A percentile compares a stretch with the other conserved stretches of the same genome.
phyloP scores from a whole-genome alignment of 2,329 filamentous ascomycete species.

The Saccharata proteae region DNA sequence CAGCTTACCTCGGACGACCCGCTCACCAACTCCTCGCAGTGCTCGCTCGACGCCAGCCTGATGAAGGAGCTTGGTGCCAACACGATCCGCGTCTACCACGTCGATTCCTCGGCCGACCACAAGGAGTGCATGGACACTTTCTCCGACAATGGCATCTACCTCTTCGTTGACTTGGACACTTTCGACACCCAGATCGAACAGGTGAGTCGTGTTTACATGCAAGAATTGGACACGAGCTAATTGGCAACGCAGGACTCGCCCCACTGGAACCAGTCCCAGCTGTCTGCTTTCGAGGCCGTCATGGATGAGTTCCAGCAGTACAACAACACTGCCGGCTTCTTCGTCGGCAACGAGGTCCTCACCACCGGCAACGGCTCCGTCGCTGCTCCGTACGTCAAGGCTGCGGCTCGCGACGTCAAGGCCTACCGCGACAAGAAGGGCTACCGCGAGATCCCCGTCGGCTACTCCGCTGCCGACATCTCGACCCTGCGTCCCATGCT shows the following conservation, averaged over 20 bases:
- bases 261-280: conserved; percentile 62
- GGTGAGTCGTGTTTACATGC: conserved; percentile 41
- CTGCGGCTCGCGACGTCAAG: conserved; percentile 71
- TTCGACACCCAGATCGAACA: conserved; percentile 53
- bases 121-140: conserved; percentile 71
- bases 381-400: conserved; percentile 73
- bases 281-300: conserved; percentile 54
- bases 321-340: conserved; percentile 72
- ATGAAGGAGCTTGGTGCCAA: conserved; percentile 77
- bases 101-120: conserved; percentile 61
- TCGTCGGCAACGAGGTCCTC: conserved; percentile 79
- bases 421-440: conserved; percentile 62
- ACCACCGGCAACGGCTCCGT: conserved; percentile 43
- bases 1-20: conserved; percentile 57
- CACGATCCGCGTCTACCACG: conserved; percentile 78
- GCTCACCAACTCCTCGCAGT: conserved; percentile 63
- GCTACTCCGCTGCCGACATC: conserved; percentile 82
- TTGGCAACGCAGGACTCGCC: conserved; percentile 43
- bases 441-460: conserved; percentile 72
- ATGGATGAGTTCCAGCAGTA: conserved; percentile 68
- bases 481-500: conserved; percentile 53
- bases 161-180: conserved; percentile 73
- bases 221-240: neutral
- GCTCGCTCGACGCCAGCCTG: conserved; percentile 58
- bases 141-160: conserved; percentile 67